Evolutionary conservation across 2,329 filamentous ascomycete genomes (phyloP), one percentile per base, ranked within the genome.

Genomic region (Proliferodiscus dingleyae): DNA sequence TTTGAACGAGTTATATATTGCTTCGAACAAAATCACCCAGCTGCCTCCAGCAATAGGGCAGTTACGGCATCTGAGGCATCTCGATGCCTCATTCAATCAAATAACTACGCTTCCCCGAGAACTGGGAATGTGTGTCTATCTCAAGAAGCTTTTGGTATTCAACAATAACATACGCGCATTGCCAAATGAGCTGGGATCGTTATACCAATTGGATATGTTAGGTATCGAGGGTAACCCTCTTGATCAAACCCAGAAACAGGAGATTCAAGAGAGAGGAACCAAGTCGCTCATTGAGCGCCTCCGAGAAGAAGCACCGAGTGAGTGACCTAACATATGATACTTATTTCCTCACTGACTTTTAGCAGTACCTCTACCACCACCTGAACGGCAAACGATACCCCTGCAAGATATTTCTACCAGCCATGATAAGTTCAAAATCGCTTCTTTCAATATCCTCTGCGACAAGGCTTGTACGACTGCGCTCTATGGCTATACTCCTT

Each of bases 381-480:
- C 77, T 23, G 80, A 86, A 38, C 82, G 93, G 59, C 81, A 86
- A 58, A 84, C 83, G 68, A 80, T 96, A 49, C 76, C 86, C n/a
- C 78, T 97, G 19, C 84, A 81, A 56, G 80, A 81, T 65, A 83
- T 85, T 59, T 67, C 36, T 65, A 58, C 74, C 1, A 72, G 63
- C 43, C 66, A 80, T 51, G 80, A 96, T 61, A 84, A 81, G 43
- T 81, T 97, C 64, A 88, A 87, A 46, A 83, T 95, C 7, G 75
- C 97, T 51, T 94, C 88, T 18, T 96, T 93, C 82, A 98, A 98
- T 65, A 95, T 91, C 37, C 77, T 98, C 9, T 96, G 91, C 68
- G 89, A 96, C 67, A 88, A 89, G 61, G 95, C 93, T 59, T 90
- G 90, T 4, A 96, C 90, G 0, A 75, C 81, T 44, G 76, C 82